Conservation (phyloP, 805 yeast species). For the Monosporozyma solicola region DNA sequence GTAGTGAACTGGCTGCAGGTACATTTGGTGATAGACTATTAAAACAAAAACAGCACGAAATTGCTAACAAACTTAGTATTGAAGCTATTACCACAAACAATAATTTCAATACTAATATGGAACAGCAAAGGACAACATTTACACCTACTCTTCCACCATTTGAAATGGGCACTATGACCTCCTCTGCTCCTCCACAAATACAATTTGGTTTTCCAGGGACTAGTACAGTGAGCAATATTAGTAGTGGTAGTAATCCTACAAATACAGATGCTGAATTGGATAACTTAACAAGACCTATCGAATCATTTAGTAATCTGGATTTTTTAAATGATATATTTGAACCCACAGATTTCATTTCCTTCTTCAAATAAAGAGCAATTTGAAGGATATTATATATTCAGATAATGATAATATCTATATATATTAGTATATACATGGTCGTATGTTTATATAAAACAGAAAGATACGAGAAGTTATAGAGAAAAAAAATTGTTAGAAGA, state of each 20-base stretch:
- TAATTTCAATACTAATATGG: background rate
- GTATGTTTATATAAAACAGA: background rate
- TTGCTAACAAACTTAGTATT: background rate
- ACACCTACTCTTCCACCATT: background rate
- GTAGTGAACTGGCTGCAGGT: constrained; percentile 12
- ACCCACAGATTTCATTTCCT: constrained; percentile 23
- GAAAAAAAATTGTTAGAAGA: background rate
- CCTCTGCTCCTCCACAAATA: background rate
- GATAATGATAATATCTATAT: background rate
- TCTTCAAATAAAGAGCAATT: constrained; percentile 5
- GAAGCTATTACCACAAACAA: background rate
- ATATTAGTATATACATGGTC: background rate
- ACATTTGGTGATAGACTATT: background rate
- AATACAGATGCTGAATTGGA: background rate
- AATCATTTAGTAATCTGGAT: constrained; percentile 10
- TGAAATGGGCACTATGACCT: background rate
- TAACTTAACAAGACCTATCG: constrained; percentile 5
- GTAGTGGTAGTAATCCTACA: constrained; percentile 1
- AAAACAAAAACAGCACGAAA: background rate
- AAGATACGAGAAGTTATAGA: too few relatives aligned
- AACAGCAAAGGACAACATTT: background rate
- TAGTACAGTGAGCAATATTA: background rate
- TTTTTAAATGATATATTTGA: constrained; percentile 21
- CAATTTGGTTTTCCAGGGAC: background rate
- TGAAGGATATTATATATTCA: background rate